Evolutionary conservation across 2,329 filamentous ascomycete species (phyloP), one percentile per base, ranked within the genome.

Genomic region (Colletotrichum kahawae): DNA sequence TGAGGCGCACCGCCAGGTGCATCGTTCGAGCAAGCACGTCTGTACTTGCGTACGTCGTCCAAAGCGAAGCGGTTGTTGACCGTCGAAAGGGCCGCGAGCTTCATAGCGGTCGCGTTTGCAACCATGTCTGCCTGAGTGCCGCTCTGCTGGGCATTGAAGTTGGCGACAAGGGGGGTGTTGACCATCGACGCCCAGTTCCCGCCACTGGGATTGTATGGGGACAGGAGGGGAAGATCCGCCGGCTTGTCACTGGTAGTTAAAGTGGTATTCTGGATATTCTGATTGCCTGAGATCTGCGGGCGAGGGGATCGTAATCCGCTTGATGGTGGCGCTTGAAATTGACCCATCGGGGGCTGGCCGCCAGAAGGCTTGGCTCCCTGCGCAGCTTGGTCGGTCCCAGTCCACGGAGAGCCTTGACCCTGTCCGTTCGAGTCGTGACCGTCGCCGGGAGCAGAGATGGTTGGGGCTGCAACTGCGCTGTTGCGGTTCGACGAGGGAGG

Each of bases 161-260:
- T 96, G 54, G 95, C 88, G 7, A 96, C 95, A 94, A 98, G 97
- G 3, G 97, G 97, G 3, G 97, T 99, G 86, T 98, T 98, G 77
- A 97, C 93, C 94, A 98, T 98, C 10, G 97, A 98, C 29, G 97
- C 97, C 97, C 97, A 99, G 88, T 97, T 98, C 71, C 95, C 95
- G 82, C 95, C 95, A 67, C 93, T 91, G 43, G 93, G 89, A 76
- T 91, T 92, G 77, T 93, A 96, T 0, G 97, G 97, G 21, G 97
- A 98, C 74, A 99, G 88, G 77, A 98, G 86, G 4, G 96, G 95
- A 80, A 98, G 89, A 71, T 96, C 95, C n/a, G 87, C 83, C 13
- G 85, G 86, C 78, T 92, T 92, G 65, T 97, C 94, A 27, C 91
- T 91, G 3, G 94, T 91, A 76, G 90, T 94, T 43, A 98, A 89